These are phyloP conservation scores for Geranomyces michiganensis DNA, from an alignment of 192 early-diverging fungal genomes.

Conservation along the genomic window DNA sequence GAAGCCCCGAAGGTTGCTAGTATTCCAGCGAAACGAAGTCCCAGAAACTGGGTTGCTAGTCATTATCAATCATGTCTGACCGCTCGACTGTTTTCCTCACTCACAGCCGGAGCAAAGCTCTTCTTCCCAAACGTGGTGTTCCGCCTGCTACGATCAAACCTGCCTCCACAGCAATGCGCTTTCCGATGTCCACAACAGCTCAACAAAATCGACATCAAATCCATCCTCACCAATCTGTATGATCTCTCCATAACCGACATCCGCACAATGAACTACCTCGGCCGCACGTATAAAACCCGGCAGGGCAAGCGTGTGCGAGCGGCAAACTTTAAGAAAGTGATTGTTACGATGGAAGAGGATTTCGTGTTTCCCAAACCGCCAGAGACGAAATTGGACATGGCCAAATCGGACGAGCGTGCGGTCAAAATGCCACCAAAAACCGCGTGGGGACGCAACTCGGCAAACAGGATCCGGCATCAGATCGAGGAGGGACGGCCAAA, in stretches of 20 bases:
- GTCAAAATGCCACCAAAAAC: slow-evolving; percentile 25
- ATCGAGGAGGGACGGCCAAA: slow-evolving; percentile 29
- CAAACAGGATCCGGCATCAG: slow-evolving; percentile 24
- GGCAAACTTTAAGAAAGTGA: slow-evolving; percentile 64
- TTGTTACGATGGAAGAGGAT: slow-evolving; percentile 70
- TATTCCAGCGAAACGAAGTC: not conserved
- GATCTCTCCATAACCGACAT: slow-evolving; percentile 80
- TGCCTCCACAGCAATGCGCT: slow-evolving; percentile 84
- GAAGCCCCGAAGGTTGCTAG: not conserved
- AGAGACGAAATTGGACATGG: slow-evolving; percentile 11
- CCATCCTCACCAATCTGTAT: slow-evolving; percentile 85
- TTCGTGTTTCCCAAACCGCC: slow-evolving; percentile 61
- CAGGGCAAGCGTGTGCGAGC: slow-evolving; percentile 34
- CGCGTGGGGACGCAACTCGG: slow-evolving; percentile 14
- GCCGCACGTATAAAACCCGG: slow-evolving; percentile 45
- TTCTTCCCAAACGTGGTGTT: slow-evolving; percentile 88
- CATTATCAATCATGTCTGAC: not conserved
- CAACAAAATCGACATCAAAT: slow-evolving; percentile 94
- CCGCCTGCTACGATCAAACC: slow-evolving; percentile 75
- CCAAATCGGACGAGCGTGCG: slow-evolving; percentile 27
- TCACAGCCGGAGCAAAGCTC: slow-evolving; percentile 53
- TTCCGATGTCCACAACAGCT: slow-evolving; percentile 86
- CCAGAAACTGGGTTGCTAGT: not conserved
- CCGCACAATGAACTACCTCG: slow-evolving; percentile 87
- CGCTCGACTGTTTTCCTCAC: not conserved